Conservation (phyloP, 2,329 filamentous ascomycete genomes). For the Pseudofabraea citricarpa region DNA sequence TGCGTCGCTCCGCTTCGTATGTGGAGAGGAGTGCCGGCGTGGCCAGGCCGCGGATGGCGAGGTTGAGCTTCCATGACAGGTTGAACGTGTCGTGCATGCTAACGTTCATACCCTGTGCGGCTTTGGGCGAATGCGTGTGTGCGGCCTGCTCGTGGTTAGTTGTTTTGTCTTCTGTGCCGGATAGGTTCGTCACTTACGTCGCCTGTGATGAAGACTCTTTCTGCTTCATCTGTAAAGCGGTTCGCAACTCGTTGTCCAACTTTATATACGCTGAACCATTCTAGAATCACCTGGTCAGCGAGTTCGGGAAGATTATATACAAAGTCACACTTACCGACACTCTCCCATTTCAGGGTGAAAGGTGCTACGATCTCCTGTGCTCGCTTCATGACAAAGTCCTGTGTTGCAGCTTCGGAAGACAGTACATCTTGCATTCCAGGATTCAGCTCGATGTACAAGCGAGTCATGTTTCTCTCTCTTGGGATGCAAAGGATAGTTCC, state of each 20-base stretch:
- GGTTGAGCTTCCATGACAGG: constrained; percentile 53
- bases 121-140: constrained; percentile 59
- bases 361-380: constrained; percentile 57
- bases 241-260: constrained; percentile 57
- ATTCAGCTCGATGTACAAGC: constrained; percentile 60
- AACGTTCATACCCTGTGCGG: constrained; percentile 56
- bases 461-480: constrained; percentile 51
- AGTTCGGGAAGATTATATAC: no score
- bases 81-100: constrained; percentile 58
- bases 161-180: constrained; percentile 37
- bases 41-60: constrained; percentile 47
- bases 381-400: constrained; percentile 67
- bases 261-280: constrained; percentile 55
- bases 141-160: constrained; percentile 37
- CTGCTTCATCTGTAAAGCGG: constrained; percentile 41
- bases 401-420: constrained; percentile 36
- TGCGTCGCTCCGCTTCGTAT: constrained; percentile 57
- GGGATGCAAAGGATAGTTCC: constrained; percentile 60
- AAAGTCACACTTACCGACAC: constrained; percentile 68
- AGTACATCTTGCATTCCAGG: constrained; percentile 37
- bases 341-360: constrained; percentile 56
- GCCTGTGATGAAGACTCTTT: constrained; percentile 54
- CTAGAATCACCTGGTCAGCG: constrained; percentile 53
- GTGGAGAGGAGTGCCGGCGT: constrained; percentile 51
- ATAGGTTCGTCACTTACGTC: constrained; percentile 34